Evolutionary conservation across 139 green algal species (phyloP).

Genomic region (Coelastrella sp.): DNA sequence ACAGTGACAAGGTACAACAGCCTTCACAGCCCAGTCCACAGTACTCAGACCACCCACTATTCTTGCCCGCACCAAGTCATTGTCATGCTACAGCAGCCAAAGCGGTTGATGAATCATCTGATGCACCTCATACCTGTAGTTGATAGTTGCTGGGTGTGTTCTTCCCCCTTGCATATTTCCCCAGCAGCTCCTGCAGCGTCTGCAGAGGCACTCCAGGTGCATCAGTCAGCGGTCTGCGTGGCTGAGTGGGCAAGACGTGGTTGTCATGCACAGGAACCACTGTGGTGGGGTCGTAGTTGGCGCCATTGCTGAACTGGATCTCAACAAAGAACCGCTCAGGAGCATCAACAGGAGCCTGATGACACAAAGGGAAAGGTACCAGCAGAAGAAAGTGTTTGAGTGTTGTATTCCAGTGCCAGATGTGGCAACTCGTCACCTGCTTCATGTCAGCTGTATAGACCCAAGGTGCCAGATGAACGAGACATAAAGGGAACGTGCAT

Average conservation of each 20-base stretch:
- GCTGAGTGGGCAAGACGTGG: conserved; percentile 32
- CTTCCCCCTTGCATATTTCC: conserved; percentile 32
- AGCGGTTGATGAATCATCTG: too few species aligned
- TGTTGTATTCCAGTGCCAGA: too few species aligned
- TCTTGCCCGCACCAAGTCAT: neutral
- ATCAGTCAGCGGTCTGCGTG: conserved; percentile 19
- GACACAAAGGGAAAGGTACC: too few species aligned
- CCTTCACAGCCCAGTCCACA: too few species aligned
- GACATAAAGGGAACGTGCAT: too few species aligned
- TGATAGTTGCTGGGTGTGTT: conserved; percentile 40
- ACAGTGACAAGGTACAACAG: too few species aligned
- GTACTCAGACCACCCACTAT: too few species aligned
- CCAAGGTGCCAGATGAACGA: too few species aligned
- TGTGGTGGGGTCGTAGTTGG: conserved; percentile 71
- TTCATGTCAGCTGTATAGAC: too few species aligned
- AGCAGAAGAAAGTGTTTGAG: too few species aligned
- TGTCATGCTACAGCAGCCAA: neutral
- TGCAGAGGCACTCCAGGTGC: conserved; percentile 29
- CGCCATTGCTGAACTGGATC: conserved; percentile 83
- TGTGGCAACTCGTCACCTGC: too few species aligned
- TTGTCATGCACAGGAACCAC: neutral
- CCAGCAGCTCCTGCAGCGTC: conserved; percentile 13
- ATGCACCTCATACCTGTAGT: conserved; percentile 36
- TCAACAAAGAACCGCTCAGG: conserved; percentile 91
- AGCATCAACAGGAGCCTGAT: conserved; percentile 67